Evolutionary conservation across 1,139 yeast species (phyloP), one percentile per base, ranked within the genome.

Genomic region (Yamadazyma atmosphaerica): DNA sequence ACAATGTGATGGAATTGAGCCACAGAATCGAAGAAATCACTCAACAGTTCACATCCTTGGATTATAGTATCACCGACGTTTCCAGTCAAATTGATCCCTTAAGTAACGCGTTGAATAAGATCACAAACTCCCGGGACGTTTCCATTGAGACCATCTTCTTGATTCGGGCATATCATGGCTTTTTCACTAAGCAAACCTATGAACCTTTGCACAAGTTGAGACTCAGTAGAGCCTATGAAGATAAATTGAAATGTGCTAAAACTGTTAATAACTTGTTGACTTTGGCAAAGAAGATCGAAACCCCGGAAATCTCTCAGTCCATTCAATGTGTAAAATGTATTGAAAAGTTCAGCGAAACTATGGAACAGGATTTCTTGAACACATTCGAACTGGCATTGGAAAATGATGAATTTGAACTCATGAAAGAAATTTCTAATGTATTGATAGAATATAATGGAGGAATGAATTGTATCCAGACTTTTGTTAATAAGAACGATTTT

Each of bases 371-470:
- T 32, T 65, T 83, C 37, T 61, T 84, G 36, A 74, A 72, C 32
- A 72, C 73, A 34, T 85, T 84, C 49, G 81, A 77, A 50, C 63
- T 68, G 21, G 83, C 83, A 12, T 79, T 77, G 7, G 83, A 81
- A 27, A 85, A 83, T 47, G 62, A 61, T 41, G 68, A 70, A 36
- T 75, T 82, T 51, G 72, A 73, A n/a, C 78, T 78, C 37, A 83
- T 92, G 86, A 81, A 77, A 49, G 89, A 83, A 42, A 79, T 87
- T 27, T 89, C 97, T 1, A 79, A 78, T 36, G 78, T 89, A n/a
- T 67, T 90, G 38, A 76, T 82, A 38, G 87, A 82, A 43, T 90
- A 83, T 63, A 90, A 92, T 54, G 94, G 90, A 9, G 97, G 97
- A 8, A 73, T 80, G 4, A 82, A 83, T 43, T 94, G 89, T 10